These are phyloP conservation scores for Coniosporium tulheliwenetii DNA, from an alignment of 2,329 filamentous ascomycete species.

Conservation along the genomic window DNA sequence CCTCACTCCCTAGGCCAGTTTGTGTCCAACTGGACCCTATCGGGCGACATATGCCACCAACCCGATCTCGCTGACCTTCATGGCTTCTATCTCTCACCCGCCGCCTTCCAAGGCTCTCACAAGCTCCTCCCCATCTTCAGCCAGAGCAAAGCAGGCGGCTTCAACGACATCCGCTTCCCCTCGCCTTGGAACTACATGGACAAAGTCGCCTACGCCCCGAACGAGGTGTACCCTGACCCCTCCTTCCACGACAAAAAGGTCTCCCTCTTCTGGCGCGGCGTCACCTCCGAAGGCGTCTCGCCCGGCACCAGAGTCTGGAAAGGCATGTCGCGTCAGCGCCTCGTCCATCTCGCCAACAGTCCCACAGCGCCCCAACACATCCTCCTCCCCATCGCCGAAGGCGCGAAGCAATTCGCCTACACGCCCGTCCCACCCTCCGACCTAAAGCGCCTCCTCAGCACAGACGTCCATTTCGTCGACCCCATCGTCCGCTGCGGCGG, in stretches of 20 bases:
- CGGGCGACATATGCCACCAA: conserved; percentile 58
- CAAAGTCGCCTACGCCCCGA: conserved; percentile 36
- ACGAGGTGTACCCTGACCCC: conserved; percentile 33
- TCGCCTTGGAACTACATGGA: conserved; percentile 45
- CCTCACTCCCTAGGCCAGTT: conserved; percentile 54
- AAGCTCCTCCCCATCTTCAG: conserved; percentile 62
- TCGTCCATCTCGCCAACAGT: conserved; percentile 49
- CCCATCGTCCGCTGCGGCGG: conserved; percentile 40
- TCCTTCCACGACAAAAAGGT: conserved; percentile 47
- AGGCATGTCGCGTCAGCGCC: conserved; percentile 53
- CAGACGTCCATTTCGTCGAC: conserved; percentile 45
- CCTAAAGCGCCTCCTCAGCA: conserved; percentile 37
- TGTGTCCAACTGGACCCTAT: conserved; percentile 47
- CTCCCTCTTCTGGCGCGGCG: conserved; percentile 60
- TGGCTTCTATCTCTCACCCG: conserved; percentile 53
- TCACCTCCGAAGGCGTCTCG: conserved; percentile 40
- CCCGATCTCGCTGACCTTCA: conserved; percentile 61
- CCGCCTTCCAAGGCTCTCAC: conserved; percentile 44
- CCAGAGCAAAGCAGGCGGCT: conserved; percentile 54
- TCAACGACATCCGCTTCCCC: conserved; percentile 64
- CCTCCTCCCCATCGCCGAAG: conserved; percentile 29
- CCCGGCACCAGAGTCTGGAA: conserved; percentile 39
- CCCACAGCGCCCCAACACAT: conserved; percentile 33
- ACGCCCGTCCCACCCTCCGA: conserved; percentile 35
- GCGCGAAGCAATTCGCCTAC: conserved; percentile 35